Evolutionary conservation across 352 stramenopile genomes (phyloP), one percentile per base, ranked within the genome.

Genomic region (Pythium sukuiense): DNA sequence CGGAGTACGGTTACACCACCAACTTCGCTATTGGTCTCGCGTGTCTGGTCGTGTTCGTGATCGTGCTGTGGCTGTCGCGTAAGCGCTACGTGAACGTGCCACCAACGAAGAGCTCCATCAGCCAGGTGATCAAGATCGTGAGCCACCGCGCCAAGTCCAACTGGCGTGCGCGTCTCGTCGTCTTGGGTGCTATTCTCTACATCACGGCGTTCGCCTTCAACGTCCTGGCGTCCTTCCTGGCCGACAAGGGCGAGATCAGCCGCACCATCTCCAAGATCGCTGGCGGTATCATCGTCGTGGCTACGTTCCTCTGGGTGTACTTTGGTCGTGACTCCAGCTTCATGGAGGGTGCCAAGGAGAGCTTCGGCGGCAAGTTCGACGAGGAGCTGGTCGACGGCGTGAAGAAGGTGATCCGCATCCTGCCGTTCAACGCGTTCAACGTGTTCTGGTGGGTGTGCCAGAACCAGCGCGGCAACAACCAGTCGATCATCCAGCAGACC

Each of bases 1-100:
- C 68, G 12, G 56, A 72, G 30, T 89, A 77, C 55, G 77, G 79
- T 5, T 89, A 88, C 66, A 81, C 80, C 53, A 67, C 78, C 30
- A 81, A 76, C 18, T 90, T 72, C 55, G 24, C 33, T 9, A 72
- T 75, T n/a, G 69, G 59, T 35, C 63, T 72, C 11, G 53, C 65
- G 24, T 61, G 41, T 24, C 48, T 72, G 29, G 63, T 62, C 13
- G 13, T 63, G 33, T 61, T 72, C 8, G 32, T 77, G 20, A 30
- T 59, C 35, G 39, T 68, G 14, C 43, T 74, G 24, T 62, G 54
- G 8, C 37, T 30, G 13, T 45, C 67, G 16, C 61, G 71, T 29
- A 48, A 55, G 24, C 61, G 61, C n/a, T 77, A 77, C 55, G 61
- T 75, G 33, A 57, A 73, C 43, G 24, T 75, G 18, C 67, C 71